Conservation (phyloP, 306 rosid species). For the Cucurbita maxima region DNA sequence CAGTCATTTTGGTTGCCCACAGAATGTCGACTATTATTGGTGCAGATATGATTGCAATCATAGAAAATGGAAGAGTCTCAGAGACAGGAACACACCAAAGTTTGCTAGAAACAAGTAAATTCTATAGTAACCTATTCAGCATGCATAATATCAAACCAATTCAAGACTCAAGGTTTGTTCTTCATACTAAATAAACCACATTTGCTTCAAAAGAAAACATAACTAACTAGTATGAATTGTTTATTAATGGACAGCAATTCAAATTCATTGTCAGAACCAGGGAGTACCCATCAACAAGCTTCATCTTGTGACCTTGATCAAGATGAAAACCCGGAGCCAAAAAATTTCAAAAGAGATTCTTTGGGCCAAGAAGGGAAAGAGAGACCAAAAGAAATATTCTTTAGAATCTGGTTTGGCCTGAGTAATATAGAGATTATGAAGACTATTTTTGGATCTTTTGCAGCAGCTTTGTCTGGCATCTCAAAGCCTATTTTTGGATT, state of each 20-base stretch:
- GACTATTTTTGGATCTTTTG: constrained; percentile 35
- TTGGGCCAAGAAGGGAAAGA: constrained; percentile 17
- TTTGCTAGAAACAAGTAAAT: constrained; percentile 45
- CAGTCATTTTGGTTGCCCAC: constrained; percentile 73
- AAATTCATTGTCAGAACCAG: constrained; percentile 19
- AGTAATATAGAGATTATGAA: constrained; percentile 35
- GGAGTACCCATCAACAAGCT: constrained; percentile 21
- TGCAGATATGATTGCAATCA: constrained; percentile 71
- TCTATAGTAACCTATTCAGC: constrained; percentile 41
- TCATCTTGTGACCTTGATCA: constrained; percentile 22
- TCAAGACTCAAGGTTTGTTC: constrained; percentile 36
- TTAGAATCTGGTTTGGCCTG: constrained; percentile 72
- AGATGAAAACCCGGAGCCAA: constrained; percentile 16
- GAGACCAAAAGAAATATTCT: constrained; percentile 27
- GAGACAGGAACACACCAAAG: constrained; percentile 63
- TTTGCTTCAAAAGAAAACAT: background rate
- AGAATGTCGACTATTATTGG: constrained; percentile 65
- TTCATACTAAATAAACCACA: background rate
- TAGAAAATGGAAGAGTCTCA: constrained; percentile 53
- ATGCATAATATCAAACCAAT: constrained; percentile 54
- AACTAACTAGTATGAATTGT: constrained; percentile 17
- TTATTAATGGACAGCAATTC: constrained; percentile 27
- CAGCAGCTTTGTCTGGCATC: constrained; percentile 57
- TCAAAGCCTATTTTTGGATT: constrained; percentile 75
- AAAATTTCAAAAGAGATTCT: constrained; percentile 8